A percentile compares a stretch with the other conserved stretches of the same genome.
These are phyloP conservation scores for Spathaspora gorwiae DNA, from an alignment of 805 yeast species.

Conservation along the genomic window DNA sequence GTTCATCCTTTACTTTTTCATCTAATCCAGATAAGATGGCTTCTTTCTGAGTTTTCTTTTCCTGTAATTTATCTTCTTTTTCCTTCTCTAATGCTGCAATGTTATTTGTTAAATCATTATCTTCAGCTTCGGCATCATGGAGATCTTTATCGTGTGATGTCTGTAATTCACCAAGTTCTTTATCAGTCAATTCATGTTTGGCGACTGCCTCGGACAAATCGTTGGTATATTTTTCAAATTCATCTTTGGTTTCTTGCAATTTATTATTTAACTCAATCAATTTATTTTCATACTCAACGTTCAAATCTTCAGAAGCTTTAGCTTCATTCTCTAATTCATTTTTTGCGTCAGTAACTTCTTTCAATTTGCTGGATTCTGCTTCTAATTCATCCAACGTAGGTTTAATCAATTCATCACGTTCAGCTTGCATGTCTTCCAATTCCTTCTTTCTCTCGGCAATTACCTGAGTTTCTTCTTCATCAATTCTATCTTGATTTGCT, in stretches of 20 bases:
- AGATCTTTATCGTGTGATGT: conserved; percentile 20
- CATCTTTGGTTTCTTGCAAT: conserved; percentile 38
- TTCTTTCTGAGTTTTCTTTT: conserved; percentile 32
- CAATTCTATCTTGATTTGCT: conserved; percentile 43
- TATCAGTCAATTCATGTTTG: conserved; percentile 36
- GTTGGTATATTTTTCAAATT: conserved; percentile 27
- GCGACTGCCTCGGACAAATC: conserved; percentile 29
- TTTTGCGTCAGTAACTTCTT: conserved; percentile 47
- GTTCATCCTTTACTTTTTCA: conserved; percentile 42
- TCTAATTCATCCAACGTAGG: conserved; percentile 53
- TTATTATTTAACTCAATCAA: conserved; percentile 41
- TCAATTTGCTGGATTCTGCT: conserved; percentile 45
- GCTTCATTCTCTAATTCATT: conserved; percentile 42
- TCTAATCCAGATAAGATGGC: conserved; percentile 29
- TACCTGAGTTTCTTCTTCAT: conserved; percentile 39
- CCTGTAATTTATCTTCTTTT: conserved; percentile 30
- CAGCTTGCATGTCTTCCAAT: conserved; percentile 46
- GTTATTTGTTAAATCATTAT: conserved; percentile 38
- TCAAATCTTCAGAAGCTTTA: conserved; percentile 38
- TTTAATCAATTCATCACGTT: conserved; percentile 48
- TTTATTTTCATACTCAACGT: conserved; percentile 41
- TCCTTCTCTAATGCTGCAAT: conserved; percentile 38
- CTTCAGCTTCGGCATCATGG: conserved; percentile 20
- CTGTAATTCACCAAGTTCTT: conserved; percentile 35
- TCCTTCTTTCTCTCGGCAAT: conserved; percentile 43